Evolutionary conservation across 2,329 filamentous ascomycete genomes (phyloP).

Genomic region (Hypoxylon sp.): DNA sequence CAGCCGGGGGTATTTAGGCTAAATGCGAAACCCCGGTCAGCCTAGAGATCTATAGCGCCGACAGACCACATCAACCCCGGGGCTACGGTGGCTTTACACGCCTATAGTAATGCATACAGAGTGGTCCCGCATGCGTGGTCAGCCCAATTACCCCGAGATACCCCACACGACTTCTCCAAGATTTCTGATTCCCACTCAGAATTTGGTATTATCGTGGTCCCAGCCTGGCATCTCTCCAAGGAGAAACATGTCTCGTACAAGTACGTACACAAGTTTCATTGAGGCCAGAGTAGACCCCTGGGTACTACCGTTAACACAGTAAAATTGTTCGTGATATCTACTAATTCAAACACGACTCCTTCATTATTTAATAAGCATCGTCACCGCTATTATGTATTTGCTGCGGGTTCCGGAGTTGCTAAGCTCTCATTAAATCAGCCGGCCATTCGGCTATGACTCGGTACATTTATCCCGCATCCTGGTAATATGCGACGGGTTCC

Average conservation of each 20-base stretch:
- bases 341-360: background rate
- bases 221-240: background rate
- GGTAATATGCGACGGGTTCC: constrained; percentile 32
- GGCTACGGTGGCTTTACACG: background rate
- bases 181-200: constrained; percentile 9
- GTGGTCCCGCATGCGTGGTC: background rate
- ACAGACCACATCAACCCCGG: background rate
- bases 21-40: constrained; percentile 31
- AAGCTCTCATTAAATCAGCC: constrained; percentile 26
- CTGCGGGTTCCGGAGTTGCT: constrained; percentile 8
- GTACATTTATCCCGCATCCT: constrained; percentile 41
- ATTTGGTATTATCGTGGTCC: constrained; percentile 5
- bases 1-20: constrained; percentile 38
- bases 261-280: background rate
- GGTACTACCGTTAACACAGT: background rate
- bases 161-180: constrained; percentile 37
- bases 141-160: constrained; percentile 38
- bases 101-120: background rate
- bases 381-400: background rate
- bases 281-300: background rate
- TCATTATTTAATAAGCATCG: background rate
- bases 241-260: background rate
- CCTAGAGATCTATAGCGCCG: constrained; percentile 3
- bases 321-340: background rate
- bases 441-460: constrained; percentile 32